These are phyloP conservation scores for Stellera chamaejasme DNA, from an alignment of 345 rosid species.

Conservation along the genomic window DNA sequence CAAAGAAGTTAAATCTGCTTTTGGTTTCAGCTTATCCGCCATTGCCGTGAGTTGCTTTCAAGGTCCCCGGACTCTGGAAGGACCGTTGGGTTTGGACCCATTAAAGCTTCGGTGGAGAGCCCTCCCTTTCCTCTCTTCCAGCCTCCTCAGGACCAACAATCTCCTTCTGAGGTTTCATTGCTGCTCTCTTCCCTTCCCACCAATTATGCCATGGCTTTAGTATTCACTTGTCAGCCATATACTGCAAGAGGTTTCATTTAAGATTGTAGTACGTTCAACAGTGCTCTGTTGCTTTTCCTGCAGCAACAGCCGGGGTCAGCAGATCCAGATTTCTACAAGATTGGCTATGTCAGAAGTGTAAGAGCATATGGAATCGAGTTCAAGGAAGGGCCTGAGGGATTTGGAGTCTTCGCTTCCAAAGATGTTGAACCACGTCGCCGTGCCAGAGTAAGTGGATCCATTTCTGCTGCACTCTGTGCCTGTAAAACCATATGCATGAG, in stretches of 20 bases:
- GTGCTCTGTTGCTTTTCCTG: no score
- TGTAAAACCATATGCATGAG: no score
- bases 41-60: conserved; percentile 21
- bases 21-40: conserved; percentile 1
- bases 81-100: conserved; percentile 23
- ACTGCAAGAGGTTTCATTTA: no score
- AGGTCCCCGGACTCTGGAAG: conserved; percentile 20
- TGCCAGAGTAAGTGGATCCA: conserved; percentile 56
- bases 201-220: no score
- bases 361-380: conserved; percentile 89
- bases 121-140: conserved; percentile 68
- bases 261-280: no score
- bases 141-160: conserved; percentile 38
- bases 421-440: conserved; percentile 82
- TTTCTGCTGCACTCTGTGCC: neutral
- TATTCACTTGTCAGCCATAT: no score
- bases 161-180: conserved; percentile 34
- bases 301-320: conserved; percentile 43
- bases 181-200: neutral
- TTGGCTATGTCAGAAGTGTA: conserved; percentile 74
- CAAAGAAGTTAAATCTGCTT: neutral
- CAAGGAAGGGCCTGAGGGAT: conserved; percentile 86
- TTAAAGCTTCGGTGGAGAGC: conserved; percentile 44
- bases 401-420: conserved; percentile 87
- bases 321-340: conserved; percentile 93